Evolutionary conservation across 257 asterid species (phyloP), one percentile per base, ranked within the genome.

Genomic region (Solanum medicagineum): DNA sequence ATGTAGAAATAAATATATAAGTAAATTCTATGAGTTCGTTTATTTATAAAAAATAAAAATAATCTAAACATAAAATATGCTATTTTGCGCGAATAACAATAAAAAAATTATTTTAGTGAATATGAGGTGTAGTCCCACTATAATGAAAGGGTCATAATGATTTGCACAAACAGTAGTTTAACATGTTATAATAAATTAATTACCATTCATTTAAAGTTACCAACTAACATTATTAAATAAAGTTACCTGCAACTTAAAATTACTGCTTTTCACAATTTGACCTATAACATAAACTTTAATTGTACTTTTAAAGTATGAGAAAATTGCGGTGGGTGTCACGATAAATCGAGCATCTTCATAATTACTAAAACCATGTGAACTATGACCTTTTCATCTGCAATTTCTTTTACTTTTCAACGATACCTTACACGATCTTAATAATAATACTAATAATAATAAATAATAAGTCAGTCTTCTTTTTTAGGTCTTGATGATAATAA

Each of bases 291-390:
- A 45, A 73, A 73, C 81, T 73, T 53, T 24, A 14, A 17, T 53
- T 51, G 26, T 53, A 53, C 47, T 29, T 32, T 15, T 16, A 79
- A 53, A 79, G 49, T 14, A 17, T 26, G 83, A 53, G 83, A 79
- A 79, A 79, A 53, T 79, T 79, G 83, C 83, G 83, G 83, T 79
- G 65, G 26, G 49, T 79, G 83, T 79, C 83, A 79, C 65, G 83
- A 53, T 12, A 73, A 79, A n/a, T 6, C 7, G 16, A 79, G 65
- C 65, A 79, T 53, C 49, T 53, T 53, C 65, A 79, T 77, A 51
- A 26, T 79, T 79, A 29, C 53, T 79, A 79, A 32, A 51, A 26
- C 83, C 83, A 79, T 79, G 83, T 79, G 83, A 32, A 79, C 65
- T 8, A 6, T 53, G 44, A 17, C 49, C 7, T 79, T 79, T 79